Conservation (phyloP, 805 yeast species). For the Wickerhamomyces ciferrii region DNA sequence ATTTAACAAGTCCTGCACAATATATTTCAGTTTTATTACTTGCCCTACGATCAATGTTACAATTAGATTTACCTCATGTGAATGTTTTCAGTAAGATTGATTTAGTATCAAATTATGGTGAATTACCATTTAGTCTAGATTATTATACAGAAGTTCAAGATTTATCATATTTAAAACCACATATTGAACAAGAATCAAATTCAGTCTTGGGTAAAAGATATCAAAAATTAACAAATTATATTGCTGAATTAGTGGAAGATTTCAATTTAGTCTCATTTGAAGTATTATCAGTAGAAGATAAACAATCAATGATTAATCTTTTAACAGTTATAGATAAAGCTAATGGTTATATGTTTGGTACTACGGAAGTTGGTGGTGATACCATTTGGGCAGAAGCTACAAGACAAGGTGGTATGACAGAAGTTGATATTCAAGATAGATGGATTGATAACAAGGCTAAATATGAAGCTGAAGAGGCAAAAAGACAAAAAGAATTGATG, state of each 20-base stretch:
- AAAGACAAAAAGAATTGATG: slow-evolving; percentile 36
- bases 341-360: slow-evolving; percentile 89
- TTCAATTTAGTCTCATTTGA: slow-evolving; percentile 84
- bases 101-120: slow-evolving; percentile 68
- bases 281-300: slow-evolving; percentile 88
- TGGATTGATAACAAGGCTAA: slow-evolving; percentile 85
- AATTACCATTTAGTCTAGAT: slow-evolving; percentile 74
- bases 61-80: slow-evolving; percentile 86
- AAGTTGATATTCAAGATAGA: slow-evolving; percentile 79
- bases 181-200: slow-evolving; percentile 66
- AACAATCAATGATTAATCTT: slow-evolving; percentile 82
- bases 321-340: slow-evolving; percentile 81
- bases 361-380: slow-evolving; percentile 95
- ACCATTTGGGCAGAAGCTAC: slow-evolving; percentile 96
- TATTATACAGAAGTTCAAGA: slow-evolving; percentile 94
- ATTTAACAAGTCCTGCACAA: slow-evolving; percentile 81
- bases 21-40: slow-evolving; percentile 77
- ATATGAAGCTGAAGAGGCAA: slow-evolving; percentile 63
- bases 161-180: slow-evolving; percentile 59
- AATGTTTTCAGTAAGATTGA: slow-evolving; percentile 93
- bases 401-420: slow-evolving; percentile 63
- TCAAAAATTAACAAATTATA: slow-evolving; percentile 64
- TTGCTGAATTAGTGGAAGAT: slow-evolving; percentile 82
- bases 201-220: slow-evolving; percentile 56
- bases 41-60: slow-evolving; percentile 87